Evolutionary conservation across 2,329 filamentous ascomycete genomes (phyloP), one percentile per base, ranked within the genome.

Genomic region (Clarireedia paspali): DNA sequence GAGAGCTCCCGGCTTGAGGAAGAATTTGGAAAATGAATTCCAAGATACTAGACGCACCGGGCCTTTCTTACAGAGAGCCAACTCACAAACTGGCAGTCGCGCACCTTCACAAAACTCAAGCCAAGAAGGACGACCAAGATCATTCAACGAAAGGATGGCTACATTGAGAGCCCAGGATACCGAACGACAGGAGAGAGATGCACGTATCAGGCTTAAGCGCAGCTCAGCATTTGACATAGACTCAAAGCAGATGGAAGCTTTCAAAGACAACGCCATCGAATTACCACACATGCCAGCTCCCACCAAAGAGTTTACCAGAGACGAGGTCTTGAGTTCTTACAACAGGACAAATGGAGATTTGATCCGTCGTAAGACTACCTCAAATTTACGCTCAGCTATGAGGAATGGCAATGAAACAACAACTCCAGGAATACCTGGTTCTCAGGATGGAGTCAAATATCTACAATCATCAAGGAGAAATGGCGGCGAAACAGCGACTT

Each of bases 71-170:
- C 72, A 74, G 58, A 72, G 74, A 59, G 68, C 76, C 3, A 68
- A 68, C 6, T 68, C 67, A 50, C 59, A 70, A 63, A 46, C 55
- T 48, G 45, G 57, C 62, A 62, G 49, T 52, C 60, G 61, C 27
- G 34, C 50, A 23, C 51, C 55, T 20, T 59, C 60, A 39, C 61
- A 64, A 30, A 59, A 59, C 12, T 54, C 57, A 12, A 51, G 64
- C 46, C 60, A 59, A 47, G 62, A 63, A 17, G 57, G 71, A 63
- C 85, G 83, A 64, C 67, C 64, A 78, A 64, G 63, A 57, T 62
- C 83, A 54, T 99, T 97, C 71, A 96, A 88, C 67, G 91, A 97
- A 70, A 80, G 91, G 47, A 81, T 99, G 59, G 85, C 88, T 1
- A 83, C 88, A 50, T 85, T 84, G 39, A 82, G 83, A 60, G 73